Evolutionary conservation across 2,329 filamentous ascomycete species (phyloP), one percentile per base, ranked within the genome.

Genomic region (Diplocarpon rosae): DNA sequence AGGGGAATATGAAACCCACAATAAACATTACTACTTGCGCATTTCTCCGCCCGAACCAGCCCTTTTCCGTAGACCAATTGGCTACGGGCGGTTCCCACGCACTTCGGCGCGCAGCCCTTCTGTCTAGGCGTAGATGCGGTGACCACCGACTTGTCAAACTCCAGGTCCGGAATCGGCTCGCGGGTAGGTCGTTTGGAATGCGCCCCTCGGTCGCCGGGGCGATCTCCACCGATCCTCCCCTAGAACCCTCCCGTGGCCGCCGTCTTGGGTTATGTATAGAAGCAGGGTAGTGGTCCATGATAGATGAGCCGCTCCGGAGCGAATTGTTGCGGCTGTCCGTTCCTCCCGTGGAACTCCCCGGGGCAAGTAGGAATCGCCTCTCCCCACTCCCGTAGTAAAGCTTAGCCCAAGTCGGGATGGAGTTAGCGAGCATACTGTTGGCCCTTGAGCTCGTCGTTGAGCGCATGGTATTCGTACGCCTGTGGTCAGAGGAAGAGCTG

Each of bases 51-150:
- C 79, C 80, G 51, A 83, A 70, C 3, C 76, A 58, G 13, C 74
- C 71, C 30, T 73, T 75, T 32, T 78, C 76, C 2, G 74, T 65
- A 9, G 74, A 74, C 64, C 80, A 83, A 48, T 78, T 76, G 16
- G 83, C 66, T 1, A 79, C 80, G 1, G 86, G 86, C 1, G 85
- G 79, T 48, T 80, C 76, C 84, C 85, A 92, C 13, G 79, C 69
- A 57, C 75, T 83, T 53, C 51, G 55, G 69, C 75, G 47, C 68
- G 65, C 69, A 37, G 75, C 69, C 13, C 79, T 69, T 46, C 75
- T 71, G 58, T 88, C 83, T 11, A 70, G 67, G 40, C 73, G 72
- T 27, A 89, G 65, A 63, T 88, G 84, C 9, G 84, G 83, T 3
- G 82, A 86, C 80, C 82, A 86, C 51, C 83, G 71, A 52, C 76